phyloP scores from a whole-genome alignment of 176 grass and related monocot species.

The Musa troglodytarum region DNA sequence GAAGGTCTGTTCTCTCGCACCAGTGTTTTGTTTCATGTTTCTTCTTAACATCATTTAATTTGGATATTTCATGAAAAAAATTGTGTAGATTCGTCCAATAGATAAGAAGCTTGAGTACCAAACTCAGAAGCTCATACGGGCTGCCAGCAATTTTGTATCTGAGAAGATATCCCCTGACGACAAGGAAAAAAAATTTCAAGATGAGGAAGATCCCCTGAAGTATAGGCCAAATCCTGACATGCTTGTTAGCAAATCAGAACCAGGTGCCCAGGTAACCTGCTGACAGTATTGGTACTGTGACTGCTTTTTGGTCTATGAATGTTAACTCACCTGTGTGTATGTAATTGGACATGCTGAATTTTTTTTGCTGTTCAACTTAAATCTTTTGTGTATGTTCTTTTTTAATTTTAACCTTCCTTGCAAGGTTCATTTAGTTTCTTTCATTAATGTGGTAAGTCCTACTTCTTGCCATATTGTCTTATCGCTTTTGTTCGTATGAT shows the following conservation, averaged over 20 bases:
- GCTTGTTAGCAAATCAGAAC: constrained; percentile 43
- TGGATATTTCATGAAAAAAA: neutral
- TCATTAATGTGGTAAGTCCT: neutral
- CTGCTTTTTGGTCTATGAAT: neutral
- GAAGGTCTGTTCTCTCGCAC: constrained; percentile 42
- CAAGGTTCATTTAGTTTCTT: neutral
- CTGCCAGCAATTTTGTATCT: constrained; percentile 29
- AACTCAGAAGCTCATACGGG: constrained; percentile 73
- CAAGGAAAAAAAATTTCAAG: constrained; percentile 33
- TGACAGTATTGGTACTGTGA: neutral
- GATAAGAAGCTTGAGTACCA: constrained; percentile 92
- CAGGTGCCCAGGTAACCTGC: constrained; percentile 19
- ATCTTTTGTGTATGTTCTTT: neutral
- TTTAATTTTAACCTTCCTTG: neutral
- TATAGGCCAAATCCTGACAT: constrained; percentile 59
- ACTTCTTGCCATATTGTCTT: neutral
- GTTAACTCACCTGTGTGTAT: too few species aligned
- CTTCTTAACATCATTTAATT: neutral
- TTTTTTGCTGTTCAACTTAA: too few species aligned
- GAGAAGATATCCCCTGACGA: constrained; percentile 25
- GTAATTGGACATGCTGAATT: too few species aligned
- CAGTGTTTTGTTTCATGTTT: neutral
- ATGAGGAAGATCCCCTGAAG: constrained; percentile 57
- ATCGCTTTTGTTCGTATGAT: too few species aligned
- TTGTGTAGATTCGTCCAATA: constrained; percentile 56